Evolutionary conservation across 1,284 basidiomycete species (phyloP).

Genomic region (Apiotrichum laibachii): DNA sequence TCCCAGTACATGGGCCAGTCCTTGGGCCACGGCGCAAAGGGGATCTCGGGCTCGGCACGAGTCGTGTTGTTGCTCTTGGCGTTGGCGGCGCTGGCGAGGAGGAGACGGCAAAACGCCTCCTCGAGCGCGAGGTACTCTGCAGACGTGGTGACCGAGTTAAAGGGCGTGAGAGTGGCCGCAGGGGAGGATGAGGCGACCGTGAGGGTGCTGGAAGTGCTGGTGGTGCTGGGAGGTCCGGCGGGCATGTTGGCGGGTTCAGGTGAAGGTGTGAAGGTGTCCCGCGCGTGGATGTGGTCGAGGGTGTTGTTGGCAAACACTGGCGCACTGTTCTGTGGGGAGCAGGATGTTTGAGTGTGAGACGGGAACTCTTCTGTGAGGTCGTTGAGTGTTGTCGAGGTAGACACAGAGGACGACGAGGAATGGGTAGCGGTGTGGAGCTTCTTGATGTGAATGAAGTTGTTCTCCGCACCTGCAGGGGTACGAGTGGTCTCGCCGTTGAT

Average conservation of each 20-base stretch:
- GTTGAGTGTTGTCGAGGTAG: no score
- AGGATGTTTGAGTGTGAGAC: no score
- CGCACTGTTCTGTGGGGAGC: no score
- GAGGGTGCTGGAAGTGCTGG: background rate
- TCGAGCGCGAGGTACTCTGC: constrained; percentile 4
- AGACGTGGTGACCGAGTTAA: background rate
- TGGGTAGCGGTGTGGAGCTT: no score
- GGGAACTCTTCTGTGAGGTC: no score
- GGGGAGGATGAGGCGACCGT: background rate
- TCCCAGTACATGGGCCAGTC: constrained; percentile 28
- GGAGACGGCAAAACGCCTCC: constrained; percentile 4
- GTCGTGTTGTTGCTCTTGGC: background rate
- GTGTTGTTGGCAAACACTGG: no score
- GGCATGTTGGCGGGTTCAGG: background rate
- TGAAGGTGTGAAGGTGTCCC: no score
- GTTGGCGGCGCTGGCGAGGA: background rate
- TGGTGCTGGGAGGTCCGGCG: background rate
- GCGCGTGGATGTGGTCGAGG: no score
- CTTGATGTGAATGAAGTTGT: no score
- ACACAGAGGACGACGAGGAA: no score
- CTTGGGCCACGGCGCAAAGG: constrained; percentile 13
- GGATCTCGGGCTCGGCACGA: background rate
- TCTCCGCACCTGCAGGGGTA: no score
- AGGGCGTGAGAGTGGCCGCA: background rate
- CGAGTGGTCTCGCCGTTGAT: no score